Evolutionary conservation across 192 early-diverging fungal genomes (phyloP).

Genomic region (Coemansia sp.): DNA sequence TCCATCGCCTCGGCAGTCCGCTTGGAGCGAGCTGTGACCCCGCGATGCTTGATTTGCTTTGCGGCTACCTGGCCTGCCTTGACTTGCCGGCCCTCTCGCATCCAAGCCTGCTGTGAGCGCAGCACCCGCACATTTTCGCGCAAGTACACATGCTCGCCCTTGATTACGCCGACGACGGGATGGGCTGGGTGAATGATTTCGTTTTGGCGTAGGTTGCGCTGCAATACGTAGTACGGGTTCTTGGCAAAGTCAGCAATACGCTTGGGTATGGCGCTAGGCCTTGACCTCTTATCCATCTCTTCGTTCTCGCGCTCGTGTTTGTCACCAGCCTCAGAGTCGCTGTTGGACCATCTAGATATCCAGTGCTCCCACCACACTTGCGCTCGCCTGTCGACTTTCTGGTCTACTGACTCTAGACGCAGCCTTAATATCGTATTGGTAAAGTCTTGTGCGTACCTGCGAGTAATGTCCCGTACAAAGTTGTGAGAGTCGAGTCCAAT

Average conservation of each 20-base stretch:
- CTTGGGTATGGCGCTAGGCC: slow-evolving; percentile 72
- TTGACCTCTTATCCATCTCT: slow-evolving; percentile 42
- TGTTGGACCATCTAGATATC: slow-evolving; percentile 29
- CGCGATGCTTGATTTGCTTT: slow-evolving; percentile 33
- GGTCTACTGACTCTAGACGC: slow-evolving; percentile 35
- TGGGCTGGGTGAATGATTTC: slow-evolving; percentile 72
- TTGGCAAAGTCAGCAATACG: slow-evolving; percentile 75
- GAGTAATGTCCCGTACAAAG: slow-evolving; percentile 39
- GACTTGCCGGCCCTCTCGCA: slow-evolving; percentile 51
- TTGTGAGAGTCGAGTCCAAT: slow-evolving; percentile 20
- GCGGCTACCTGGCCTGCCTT: slow-evolving; percentile 27
- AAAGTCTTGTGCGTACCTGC: slow-evolving; percentile 35
- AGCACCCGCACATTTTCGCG: slow-evolving; percentile 64
- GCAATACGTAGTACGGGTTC: slow-evolving; percentile 76
- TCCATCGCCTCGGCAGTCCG: slow-evolving; percentile 16
- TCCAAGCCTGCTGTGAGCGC: slow-evolving; percentile 64
- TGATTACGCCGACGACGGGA: slow-evolving; percentile 73
- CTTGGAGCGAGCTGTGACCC: slow-evolving; percentile 12
- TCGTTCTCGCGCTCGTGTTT: slow-evolving; percentile 54
- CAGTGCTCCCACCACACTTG: slow-evolving; percentile 45
- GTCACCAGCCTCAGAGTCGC: slow-evolving; percentile 4
- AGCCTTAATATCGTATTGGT: slow-evolving; percentile 40
- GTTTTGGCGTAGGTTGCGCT: slow-evolving; percentile 78
- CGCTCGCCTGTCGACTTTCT: slow-evolving; percentile 14
- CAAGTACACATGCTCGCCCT: slow-evolving; percentile 79